Percentiles rank a stretch among this genome's conserved stretches.
These are phyloP conservation scores for Mortierella claussenii DNA, from an alignment of 192 early-diverging fungal species.

Conservation along the genomic window DNA sequence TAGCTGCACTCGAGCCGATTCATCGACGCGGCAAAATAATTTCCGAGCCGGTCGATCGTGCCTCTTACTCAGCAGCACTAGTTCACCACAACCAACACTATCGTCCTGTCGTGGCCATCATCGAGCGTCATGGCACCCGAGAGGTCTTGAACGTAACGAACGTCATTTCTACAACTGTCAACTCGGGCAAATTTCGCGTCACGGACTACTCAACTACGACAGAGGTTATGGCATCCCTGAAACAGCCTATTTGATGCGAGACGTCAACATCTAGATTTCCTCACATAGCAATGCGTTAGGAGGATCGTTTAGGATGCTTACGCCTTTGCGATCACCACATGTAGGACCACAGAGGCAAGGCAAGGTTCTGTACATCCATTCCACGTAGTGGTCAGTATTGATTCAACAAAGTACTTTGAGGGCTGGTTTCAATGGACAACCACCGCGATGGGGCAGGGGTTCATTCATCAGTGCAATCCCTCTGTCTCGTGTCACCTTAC, in stretches of 20 bases:
- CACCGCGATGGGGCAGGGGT: slow-evolving; percentile 8
- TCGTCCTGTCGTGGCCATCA: not conserved
- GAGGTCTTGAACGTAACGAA: not conserved
- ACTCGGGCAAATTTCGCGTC: slow-evolving; percentile 9
- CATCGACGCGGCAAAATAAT: not conserved
- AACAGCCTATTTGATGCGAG: slow-evolving; percentile 29
- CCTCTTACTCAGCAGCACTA: too few species aligned
- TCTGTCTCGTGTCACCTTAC: not conserved
- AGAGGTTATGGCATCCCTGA: slow-evolving; percentile 27
- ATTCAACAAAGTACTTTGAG: slow-evolving; percentile 17
- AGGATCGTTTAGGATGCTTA: slow-evolving; percentile 25
- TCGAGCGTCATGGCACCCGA: not conserved
- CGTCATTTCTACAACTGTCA: not conserved
- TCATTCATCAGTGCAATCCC: slow-evolving; percentile 13
- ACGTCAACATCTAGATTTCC: slow-evolving; percentile 21
- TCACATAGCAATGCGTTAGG: slow-evolving; percentile 26
- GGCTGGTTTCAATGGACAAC: slow-evolving; percentile 13
- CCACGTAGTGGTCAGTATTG: slow-evolving; percentile 8
- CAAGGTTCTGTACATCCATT: too few species aligned
- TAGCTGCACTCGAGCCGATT: not conserved
- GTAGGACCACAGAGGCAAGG: too few species aligned
- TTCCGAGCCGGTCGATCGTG: not conserved
- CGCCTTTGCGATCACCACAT: too few species aligned
- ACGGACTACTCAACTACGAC: slow-evolving; percentile 18
- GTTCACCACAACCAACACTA: not conserved